Percentiles rank a stretch among this genome's conserved stretches.
Evolutionary conservation across 768 basidiomycete genomes (phyloP).

Genomic region (Mrakia gelida): DNA sequence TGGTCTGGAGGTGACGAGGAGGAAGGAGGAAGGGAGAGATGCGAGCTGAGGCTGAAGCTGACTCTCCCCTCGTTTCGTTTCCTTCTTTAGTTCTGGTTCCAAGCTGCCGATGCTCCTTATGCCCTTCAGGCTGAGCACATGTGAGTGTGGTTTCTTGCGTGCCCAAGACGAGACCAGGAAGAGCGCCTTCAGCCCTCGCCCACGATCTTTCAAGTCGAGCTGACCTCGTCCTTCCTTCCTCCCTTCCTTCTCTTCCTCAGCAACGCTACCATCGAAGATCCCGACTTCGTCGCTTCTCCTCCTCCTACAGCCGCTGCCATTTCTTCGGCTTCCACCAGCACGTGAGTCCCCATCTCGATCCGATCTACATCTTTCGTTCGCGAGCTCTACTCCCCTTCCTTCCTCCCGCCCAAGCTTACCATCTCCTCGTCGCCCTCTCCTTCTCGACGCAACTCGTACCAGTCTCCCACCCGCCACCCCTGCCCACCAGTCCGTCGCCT

Average conservation of each 20-base stretch:
- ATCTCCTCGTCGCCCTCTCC: background rate
- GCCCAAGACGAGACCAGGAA: too few species aligned
- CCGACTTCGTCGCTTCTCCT: slow-evolving; percentile 19
- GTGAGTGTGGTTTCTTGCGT: too few species aligned
- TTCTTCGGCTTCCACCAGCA: background rate
- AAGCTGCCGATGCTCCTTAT: slow-evolving; percentile 18
- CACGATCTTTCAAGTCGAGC: background rate
- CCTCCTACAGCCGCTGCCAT: background rate
- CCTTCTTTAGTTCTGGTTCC: slow-evolving; percentile 30
- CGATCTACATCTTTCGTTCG: background rate
- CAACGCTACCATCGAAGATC: slow-evolving; percentile 30
- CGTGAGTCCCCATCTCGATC: background rate
- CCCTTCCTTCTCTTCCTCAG: background rate
- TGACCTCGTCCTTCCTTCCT: background rate
- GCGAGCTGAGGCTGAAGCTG: background rate
- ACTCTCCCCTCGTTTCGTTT: background rate
- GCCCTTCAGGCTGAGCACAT: background rate
- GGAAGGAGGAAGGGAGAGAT: background rate
- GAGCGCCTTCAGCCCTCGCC: background rate
- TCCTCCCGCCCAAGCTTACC: background rate
- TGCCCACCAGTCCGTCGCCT: slow-evolving; percentile 19
- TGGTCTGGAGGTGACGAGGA: background rate
- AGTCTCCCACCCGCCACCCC: slow-evolving; percentile 29
- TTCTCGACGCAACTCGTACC: background rate
- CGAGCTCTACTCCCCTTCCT: background rate